Conservation (phyloP, 1,284 basidiomycete genomes). For the Rhodotorula sp. region DNA sequence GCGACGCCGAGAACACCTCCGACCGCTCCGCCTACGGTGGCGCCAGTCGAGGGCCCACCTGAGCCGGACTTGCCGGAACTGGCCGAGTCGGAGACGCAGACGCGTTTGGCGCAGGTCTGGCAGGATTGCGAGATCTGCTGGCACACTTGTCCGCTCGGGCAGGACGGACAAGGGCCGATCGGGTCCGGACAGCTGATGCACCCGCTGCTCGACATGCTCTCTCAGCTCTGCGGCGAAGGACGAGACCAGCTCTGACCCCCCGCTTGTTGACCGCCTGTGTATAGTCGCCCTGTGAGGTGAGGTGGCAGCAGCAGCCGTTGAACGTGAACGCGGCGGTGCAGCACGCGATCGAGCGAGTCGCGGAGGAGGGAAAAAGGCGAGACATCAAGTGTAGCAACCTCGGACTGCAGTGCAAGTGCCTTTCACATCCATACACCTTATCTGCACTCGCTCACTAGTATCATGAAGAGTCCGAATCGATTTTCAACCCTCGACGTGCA, state of each 20-base stretch:
- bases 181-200: conserved; percentile 35
- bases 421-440: too few species aligned
- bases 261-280: too few species aligned
- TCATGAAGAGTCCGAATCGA: too few species aligned
- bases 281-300: too few species aligned
- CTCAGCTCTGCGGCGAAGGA: neutral
- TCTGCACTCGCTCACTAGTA: too few species aligned
- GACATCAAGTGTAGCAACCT: neutral
- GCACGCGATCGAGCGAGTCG: neutral
- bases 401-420: neutral
- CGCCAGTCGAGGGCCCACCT: conserved; percentile 28
- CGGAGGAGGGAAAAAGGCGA: neutral
- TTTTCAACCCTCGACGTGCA: too few species aligned
- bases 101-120: conserved; percentile 36
- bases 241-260: conserved; percentile 7
- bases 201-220: conserved; percentile 15
- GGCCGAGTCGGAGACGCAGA: conserved; percentile 33
- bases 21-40: conserved; percentile 41
- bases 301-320: too few species aligned
- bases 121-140: conserved; percentile 27
- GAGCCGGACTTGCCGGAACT: conserved; percentile 1
- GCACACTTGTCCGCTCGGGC: conserved; percentile 32
- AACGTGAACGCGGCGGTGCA: neutral
- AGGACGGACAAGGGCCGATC: conserved; percentile 30
- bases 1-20: conserved; percentile 43